These are phyloP conservation scores for Malus fusca DNA, from an alignment of 306 rosid genomes.

Conservation along the genomic window DNA sequence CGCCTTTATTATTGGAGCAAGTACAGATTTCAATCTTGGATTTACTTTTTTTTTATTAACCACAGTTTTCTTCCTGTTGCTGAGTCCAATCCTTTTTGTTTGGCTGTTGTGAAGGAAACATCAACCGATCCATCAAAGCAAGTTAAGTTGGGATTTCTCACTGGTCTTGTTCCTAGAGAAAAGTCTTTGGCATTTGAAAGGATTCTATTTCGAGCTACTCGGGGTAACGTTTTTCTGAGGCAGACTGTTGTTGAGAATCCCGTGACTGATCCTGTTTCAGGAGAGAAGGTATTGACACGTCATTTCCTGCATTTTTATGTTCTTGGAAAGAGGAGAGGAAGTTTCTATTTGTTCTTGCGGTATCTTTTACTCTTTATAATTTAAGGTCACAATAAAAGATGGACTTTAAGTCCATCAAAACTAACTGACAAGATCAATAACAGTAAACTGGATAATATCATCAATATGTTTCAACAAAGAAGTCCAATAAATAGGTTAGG, in stretches of 20 bases:
- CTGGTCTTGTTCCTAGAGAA: conserved; percentile 51
- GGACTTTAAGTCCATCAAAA: background rate
- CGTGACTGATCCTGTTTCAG: conserved; percentile 45
- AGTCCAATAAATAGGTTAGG: background rate
- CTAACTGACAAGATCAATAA: background rate
- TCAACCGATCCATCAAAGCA: conserved; percentile 53
- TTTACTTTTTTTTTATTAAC: conserved; percentile 4
- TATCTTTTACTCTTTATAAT: background rate
- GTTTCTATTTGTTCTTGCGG: background rate
- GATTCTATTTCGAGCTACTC: conserved; percentile 56
- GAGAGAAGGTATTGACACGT: conserved; percentile 38
- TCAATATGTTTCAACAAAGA: background rate
- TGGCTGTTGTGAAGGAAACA: conserved; percentile 50
- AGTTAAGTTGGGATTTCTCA: conserved; percentile 45
- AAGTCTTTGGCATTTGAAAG: conserved; percentile 57
- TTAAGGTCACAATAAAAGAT: background rate
- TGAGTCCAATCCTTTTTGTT: conserved; percentile 16
- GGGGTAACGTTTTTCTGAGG: conserved; percentile 51
- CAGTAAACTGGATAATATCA: background rate
- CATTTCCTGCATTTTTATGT: background rate
- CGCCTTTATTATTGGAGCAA: conserved; percentile 61
- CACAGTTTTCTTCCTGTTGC: background rate
- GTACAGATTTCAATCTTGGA: conserved; percentile 31
- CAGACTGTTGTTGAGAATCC: conserved; percentile 42
- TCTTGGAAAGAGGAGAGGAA: conserved; percentile 1